Evolutionary conservation across 1,284 basidiomycete species (phyloP), one percentile per base, ranked within the genome.

Genomic region (Melampsora americana): DNA sequence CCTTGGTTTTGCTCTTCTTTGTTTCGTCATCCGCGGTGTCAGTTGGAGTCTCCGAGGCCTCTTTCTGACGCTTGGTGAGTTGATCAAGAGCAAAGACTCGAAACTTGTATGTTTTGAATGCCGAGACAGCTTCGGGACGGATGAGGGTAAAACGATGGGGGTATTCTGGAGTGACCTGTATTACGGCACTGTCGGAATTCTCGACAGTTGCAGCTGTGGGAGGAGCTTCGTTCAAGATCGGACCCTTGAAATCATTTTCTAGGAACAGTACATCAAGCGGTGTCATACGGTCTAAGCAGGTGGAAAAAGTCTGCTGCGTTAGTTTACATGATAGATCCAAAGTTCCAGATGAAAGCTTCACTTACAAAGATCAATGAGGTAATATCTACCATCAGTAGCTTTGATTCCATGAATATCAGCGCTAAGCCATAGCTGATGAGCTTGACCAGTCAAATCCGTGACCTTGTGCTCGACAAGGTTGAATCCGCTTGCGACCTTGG

Each of bases 321-420:
- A 56, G 28, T 23, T 23, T 56, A 56, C n/a, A n/a, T 9, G 28
- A 1, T 56, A 42, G 39, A 42, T 42, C 11, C 1, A 12, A 42
- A 5, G 12, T 42, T 42, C 39, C 39, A 1, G 11, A 9, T 28
- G 16, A 30, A n/a, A 23, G n/a, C 30, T 18, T 59, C 20, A 75
- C 80, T 61, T 35, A 81, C 80, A 85, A 28, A 87, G 83, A 79
- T 88, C 87, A 70, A 88, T 85, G 46, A 86, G 82, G 82, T 87
- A 88, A 78, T 84, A 82, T 42, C 87, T 82, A 9, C 86, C 86
- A 78, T 88, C 87, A 16, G 86, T 85, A 30, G 86, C 86, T 42
- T 84, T 83, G 53, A 87, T 83, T 73, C 86, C 86, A 82, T 88
- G 87, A 79, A 86, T 86, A 80, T 88, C 87, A 69, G 84, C 84